phyloP scores from a whole-genome alignment of 176 grass and related monocot species.

The Triticum dicoccoides region DNA sequence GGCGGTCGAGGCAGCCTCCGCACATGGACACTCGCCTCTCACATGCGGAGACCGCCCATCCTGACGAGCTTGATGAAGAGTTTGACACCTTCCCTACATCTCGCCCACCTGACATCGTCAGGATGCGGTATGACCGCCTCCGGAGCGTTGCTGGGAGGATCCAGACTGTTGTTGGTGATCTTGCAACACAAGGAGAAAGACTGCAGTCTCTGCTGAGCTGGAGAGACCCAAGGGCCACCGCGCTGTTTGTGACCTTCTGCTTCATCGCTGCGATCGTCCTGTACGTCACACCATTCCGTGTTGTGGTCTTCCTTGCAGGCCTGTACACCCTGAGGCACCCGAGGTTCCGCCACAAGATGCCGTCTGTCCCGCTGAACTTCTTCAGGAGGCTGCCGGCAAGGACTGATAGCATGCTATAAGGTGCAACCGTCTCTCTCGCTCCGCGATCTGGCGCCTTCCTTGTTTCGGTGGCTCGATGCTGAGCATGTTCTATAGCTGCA shows the following conservation, averaged over 20 bases:
- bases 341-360: conserved; percentile 64
- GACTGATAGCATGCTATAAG: conserved; percentile 62
- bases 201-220: conserved; percentile 68
- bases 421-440: neutral
- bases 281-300: conserved; percentile 60
- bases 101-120: conserved; percentile 43
- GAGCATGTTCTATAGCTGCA: neutral
- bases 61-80: conserved; percentile 68
- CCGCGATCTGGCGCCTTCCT: neutral
- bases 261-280: conserved; percentile 53
- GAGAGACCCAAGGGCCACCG: conserved; percentile 59
- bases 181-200: conserved; percentile 62
- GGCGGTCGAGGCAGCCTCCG: conserved; percentile 55
- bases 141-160: conserved; percentile 59
- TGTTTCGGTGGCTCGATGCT: neutral
- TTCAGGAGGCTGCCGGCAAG: conserved; percentile 68
- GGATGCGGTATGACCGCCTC: conserved; percentile 56
- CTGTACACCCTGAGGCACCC: conserved; percentile 60
- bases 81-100: conserved; percentile 64
- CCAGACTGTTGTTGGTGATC: conserved; percentile 64
- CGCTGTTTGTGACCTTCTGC: conserved; percentile 55
- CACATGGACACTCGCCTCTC: conserved; percentile 73
- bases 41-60: conserved; percentile 48
- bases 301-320: conserved; percentile 51
- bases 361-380: conserved; percentile 65